Percentiles rank a stretch among this genome's conserved stretches.
Conservation (phyloP, 345 rosid species). For the Sisymbrium altissimum region DNA sequence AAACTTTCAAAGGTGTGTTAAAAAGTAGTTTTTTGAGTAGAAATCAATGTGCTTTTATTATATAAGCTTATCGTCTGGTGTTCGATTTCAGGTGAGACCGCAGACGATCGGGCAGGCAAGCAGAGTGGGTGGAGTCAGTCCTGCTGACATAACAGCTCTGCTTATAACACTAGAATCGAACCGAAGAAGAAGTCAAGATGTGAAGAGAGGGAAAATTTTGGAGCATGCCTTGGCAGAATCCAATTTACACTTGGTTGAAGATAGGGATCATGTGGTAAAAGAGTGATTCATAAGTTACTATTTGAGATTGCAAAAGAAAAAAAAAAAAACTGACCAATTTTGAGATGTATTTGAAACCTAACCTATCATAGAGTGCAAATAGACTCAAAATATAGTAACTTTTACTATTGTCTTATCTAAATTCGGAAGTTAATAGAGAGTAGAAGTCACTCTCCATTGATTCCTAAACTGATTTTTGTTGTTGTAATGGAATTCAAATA, state of each 20-base stretch:
- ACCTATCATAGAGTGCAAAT: too few relatives aligned
- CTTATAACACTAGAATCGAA: constrained; percentile 79
- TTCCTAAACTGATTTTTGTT: too few relatives aligned
- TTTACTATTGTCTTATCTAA: too few relatives aligned
- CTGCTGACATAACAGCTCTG: constrained; percentile 92
- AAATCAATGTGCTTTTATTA: background rate
- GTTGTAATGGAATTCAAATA: too few relatives aligned
- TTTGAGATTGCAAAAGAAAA: too few relatives aligned
- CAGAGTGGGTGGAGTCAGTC: constrained; percentile 94
- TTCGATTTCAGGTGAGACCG: constrained; percentile 67
- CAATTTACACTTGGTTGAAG: constrained; percentile 14
- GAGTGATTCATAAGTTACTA: constrained; percentile 15
- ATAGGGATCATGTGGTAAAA: constrained; percentile 3
- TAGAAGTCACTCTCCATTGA: too few relatives aligned
- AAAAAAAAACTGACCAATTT: too few relatives aligned
- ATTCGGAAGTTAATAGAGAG: too few relatives aligned
- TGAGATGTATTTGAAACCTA: too few relatives aligned
- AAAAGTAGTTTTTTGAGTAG: constrained; percentile 1
- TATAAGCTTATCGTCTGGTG: background rate
- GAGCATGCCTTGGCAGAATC: constrained; percentile 38
- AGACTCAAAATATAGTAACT: too few relatives aligned
- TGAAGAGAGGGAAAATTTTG: constrained; percentile 51
- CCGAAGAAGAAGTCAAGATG: constrained; percentile 57
- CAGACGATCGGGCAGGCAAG: constrained; percentile 92
- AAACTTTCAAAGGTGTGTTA: constrained; percentile 85